A percentile compares a stretch with the other conserved stretches of the same genome.
These are phyloP conservation scores for Yamadazyma epiphylla DNA, from an alignment of 1,139 yeast genomes.

Conservation along the genomic window DNA sequence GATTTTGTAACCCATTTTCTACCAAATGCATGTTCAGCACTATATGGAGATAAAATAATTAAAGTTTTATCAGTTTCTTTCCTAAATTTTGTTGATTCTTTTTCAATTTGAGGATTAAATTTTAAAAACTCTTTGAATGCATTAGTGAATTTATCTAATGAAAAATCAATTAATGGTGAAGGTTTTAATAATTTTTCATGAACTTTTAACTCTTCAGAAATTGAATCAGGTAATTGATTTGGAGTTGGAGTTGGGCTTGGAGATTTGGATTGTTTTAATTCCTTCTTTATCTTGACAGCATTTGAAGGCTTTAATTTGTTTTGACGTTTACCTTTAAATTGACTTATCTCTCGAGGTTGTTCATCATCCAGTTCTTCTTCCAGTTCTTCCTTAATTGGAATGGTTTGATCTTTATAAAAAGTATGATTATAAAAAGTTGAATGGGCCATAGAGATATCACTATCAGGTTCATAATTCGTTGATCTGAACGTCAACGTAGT, in stretches of 20 bases:
- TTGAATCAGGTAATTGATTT: constrained; percentile 1
- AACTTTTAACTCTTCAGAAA: constrained; percentile 12
- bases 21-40: constrained; percentile 67
- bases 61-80: constrained; percentile 48
- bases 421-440: constrained; percentile 32
- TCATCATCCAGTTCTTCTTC: constrained; percentile 22
- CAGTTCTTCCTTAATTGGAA: constrained; percentile 26
- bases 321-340: constrained; percentile 29
- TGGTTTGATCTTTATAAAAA: constrained; percentile 27
- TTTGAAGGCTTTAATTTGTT: constrained; percentile 27
- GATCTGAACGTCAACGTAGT: constrained; percentile 44
- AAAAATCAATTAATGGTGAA: constrained; percentile 30
- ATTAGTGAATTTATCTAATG: constrained; percentile 35
- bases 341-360: constrained; percentile 21
- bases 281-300: constrained; percentile 17
- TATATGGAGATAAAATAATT: constrained; percentile 55
- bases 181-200: constrained; percentile 27
- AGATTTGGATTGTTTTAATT: constrained; percentile 9
- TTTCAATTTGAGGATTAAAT: constrained; percentile 53
- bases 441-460: constrained; percentile 44
- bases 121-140: constrained; percentile 47
- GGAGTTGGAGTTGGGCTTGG: no score
- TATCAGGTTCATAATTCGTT: constrained; percentile 33
- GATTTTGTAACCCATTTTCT: constrained; percentile 74
- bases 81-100: constrained; percentile 45